Evolutionary conservation across 2,329 filamentous ascomycete genomes (phyloP), one percentile per base, ranked within the genome.

Genomic region (Talaromyces atroroseus): DNA sequence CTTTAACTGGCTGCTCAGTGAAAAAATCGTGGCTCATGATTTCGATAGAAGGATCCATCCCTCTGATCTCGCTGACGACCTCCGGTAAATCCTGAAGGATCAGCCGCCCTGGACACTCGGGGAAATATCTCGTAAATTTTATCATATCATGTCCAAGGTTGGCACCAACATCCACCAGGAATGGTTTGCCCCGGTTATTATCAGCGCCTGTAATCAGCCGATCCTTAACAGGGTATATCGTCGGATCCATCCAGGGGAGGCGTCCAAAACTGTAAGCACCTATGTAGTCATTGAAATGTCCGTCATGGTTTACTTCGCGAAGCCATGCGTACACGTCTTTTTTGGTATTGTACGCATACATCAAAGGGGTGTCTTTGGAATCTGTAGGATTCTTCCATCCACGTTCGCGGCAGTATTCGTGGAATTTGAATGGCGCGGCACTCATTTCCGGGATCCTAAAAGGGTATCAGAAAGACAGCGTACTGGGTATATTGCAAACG

Each of bases 21-120:
- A 48, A 48, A 42, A 54, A 54, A 26, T 54, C 29, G 32, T 54
- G 26, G 20, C 11, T 23, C 21, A 56, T 51, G 80, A 20, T 62
- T 48, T 65, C 64, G 0, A 75, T 63, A n/a, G 21, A 26, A 11
- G 14, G 16, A n/a, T 23, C 21, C 34, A 24, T 16, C 12, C 53
- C 32, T 16, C 46, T 29, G n/a, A 68, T 61, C 7, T 64, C 54
- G 5, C 61, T 54, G 16, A 75, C 62, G 2, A 64, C 64, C 16
- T 65, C 58, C 3, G 67, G 67, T 5, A 68, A 60, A 51, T 78
- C 76, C 56, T 79, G 71, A 2, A 79, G 58, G 10, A 77, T 63
- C 2, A 77, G 60, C 4, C 66, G 61, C 0, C 70, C 69, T 1
- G 63, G 61, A 2, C 75, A 54, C 24, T 64, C 48, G 2, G 71